A percentile compares a stretch with the other conserved stretches of the same genome.
Evolutionary conservation across 1,284 basidiomycete genomes (phyloP).

Genomic region (Malassezia brasiliensis): DNA sequence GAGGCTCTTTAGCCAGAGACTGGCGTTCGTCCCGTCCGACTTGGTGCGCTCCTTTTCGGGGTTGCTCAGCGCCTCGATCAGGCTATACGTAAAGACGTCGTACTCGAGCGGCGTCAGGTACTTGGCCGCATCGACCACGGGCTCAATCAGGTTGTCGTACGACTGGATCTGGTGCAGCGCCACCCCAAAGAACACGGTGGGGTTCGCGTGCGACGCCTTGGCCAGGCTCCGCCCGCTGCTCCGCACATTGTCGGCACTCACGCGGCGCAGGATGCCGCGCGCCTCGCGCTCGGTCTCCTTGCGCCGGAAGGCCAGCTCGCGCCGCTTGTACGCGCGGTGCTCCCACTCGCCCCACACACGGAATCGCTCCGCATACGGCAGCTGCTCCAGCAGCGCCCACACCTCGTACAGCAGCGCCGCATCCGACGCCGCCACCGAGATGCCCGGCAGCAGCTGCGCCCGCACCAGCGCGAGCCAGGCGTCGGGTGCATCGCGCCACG

Average conservation of each 20-base stretch:
- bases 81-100: conserved; percentile 79
- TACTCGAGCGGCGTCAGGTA: conserved; percentile 86
- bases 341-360: conserved; percentile 93
- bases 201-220: conserved; percentile 86
- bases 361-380: conserved; percentile 72
- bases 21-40: conserved; percentile 80
- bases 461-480: conserved; percentile 73
- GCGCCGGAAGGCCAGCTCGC: conserved; percentile 48
- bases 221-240: conserved; percentile 76
- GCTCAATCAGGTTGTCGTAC: conserved; percentile 85
- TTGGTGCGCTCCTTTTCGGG: conserved; percentile 76
- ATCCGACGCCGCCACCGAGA: conserved; percentile 66
- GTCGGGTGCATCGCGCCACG: conserved; percentile 32
- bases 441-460: conserved; percentile 70
- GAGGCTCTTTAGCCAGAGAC: conserved; percentile 77
- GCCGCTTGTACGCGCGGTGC: conserved; percentile 54
- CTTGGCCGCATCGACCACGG: conserved; percentile 79
- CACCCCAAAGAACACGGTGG: conserved; percentile 78
- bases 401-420: conserved; percentile 55
- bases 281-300: conserved; percentile 55
- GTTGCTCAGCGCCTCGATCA: conserved; percentile 73
- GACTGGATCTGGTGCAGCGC: conserved; percentile 90
- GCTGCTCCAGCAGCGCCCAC: conserved; percentile 59
- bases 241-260: conserved; percentile 61
- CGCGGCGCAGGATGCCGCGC: conserved; percentile 40